A percentile compares a stretch with the other conserved stretches of the same genome.
These are phyloP conservation scores for Phytomonas sp. DNA, from an alignment of 208 protist species.

Conservation along the genomic window DNA sequence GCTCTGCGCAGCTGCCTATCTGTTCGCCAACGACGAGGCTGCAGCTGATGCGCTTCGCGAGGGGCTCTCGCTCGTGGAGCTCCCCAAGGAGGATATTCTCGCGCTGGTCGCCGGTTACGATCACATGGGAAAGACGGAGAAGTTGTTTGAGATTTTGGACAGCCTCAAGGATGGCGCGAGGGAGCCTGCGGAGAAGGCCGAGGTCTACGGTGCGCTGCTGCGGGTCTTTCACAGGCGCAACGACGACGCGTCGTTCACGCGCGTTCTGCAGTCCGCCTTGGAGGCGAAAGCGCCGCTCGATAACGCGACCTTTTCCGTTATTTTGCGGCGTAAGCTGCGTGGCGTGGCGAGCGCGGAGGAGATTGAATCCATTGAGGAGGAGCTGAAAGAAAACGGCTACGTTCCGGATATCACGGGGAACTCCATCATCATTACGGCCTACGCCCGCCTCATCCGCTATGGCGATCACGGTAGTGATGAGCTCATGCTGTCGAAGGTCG, in stretches of 20 bases:
- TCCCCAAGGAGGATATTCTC: conserved; percentile 50
- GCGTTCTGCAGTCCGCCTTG: conserved; percentile 40
- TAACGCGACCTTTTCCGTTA: conserved; percentile 35
- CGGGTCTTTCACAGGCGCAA: conserved; percentile 48
- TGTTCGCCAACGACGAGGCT: conserved; percentile 60
- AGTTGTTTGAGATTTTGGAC: conserved; percentile 44
- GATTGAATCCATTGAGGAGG: conserved; percentile 59
- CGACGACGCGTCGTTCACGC: conserved; percentile 50
- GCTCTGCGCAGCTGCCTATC: conserved; percentile 76
- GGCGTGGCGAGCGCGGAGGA: conserved; percentile 59
- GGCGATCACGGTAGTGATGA: conserved; percentile 76
- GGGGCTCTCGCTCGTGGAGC: conserved; percentile 33
- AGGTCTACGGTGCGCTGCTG: conserved; percentile 51
- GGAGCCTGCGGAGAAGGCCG: conserved; percentile 13
- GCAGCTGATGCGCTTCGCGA: conserved; percentile 54
- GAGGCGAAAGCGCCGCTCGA: conserved; percentile 33
- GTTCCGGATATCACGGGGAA: conserved; percentile 70
- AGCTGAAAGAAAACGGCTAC: conserved; percentile 52
- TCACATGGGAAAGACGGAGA: conserved; percentile 51
- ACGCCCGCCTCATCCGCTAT: conserved; percentile 77
- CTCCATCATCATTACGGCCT: conserved; percentile 81
- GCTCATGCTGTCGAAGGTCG: conserved; percentile 84
- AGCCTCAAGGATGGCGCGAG: conserved; percentile 17
- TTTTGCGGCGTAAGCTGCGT: conserved; percentile 70
- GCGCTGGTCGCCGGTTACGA: conserved; percentile 81